These are phyloP conservation scores for Corniculantispora saksenae DNA, from an alignment of 2,329 filamentous ascomycete genomes.

Conservation along the genomic window DNA sequence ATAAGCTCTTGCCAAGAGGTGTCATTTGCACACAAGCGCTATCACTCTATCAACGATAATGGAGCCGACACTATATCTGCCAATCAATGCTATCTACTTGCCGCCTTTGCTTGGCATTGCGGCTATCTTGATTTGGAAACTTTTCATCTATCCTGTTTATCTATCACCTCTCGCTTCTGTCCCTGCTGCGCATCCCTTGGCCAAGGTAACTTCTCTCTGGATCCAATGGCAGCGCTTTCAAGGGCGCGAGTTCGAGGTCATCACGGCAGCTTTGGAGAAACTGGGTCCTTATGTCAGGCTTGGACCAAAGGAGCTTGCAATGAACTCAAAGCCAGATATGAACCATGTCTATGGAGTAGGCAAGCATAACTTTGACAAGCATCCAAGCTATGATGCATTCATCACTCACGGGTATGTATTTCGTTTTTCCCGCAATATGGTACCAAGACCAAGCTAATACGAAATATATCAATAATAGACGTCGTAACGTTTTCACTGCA, in stretches of 20 bases:
- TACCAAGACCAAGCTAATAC: too few species aligned
- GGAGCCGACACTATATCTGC: not conserved
- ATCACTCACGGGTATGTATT: not conserved
- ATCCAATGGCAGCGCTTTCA: constrained; percentile 2
- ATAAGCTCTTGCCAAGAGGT: too few species aligned
- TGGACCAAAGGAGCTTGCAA: not conserved
- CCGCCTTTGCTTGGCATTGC: not conserved
- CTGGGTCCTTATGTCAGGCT: not conserved
- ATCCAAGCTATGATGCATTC: not conserved
- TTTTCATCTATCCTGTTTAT: not conserved
- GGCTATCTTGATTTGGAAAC: not conserved
- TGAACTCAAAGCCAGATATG: not conserved
- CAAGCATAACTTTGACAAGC: not conserved
- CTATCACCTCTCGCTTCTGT: not conserved
- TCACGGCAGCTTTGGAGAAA: not conserved
- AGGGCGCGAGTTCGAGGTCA: not conserved
- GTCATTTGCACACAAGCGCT: too few species aligned
- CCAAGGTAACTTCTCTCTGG: not conserved
- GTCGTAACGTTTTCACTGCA: not conserved
- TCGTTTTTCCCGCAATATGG: not conserved
- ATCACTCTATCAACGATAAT: not conserved
- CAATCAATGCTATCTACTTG: not conserved
- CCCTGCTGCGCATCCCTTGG: not conserved
- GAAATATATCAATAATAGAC: not conserved
- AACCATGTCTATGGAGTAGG: not conserved